Conservation (phyloP, 306 rosid genomes). For the Sechiopsis laciniata region DNA sequence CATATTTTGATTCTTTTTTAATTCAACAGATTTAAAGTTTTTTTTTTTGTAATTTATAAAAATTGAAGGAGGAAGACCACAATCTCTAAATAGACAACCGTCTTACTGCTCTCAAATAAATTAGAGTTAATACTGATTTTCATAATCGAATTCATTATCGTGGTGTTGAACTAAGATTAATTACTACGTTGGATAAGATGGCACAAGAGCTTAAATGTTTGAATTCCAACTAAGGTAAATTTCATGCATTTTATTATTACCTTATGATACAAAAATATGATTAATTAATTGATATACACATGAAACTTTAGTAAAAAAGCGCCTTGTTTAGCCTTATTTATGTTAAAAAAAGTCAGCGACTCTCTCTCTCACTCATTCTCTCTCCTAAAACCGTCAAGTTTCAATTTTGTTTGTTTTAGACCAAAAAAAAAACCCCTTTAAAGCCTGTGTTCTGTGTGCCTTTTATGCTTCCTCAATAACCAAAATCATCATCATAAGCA, state of each 20-base stretch:
- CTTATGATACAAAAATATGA: background rate
- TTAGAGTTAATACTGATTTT: too few relatives aligned
- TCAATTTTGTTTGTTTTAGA: constrained; percentile 30
- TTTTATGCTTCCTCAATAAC: constrained; percentile 19
- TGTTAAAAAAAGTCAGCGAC: constrained; percentile 95
- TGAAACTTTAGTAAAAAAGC: too few relatives aligned
- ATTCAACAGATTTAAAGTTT: too few relatives aligned
- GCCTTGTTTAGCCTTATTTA: background rate
- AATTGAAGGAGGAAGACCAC: too few relatives aligned
- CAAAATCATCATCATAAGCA: background rate
- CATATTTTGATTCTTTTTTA: background rate
- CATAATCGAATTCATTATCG: too few relatives aligned
- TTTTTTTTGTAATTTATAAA: too few relatives aligned
- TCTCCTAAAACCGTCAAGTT: constrained; percentile 27
- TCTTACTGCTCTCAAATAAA: too few relatives aligned
- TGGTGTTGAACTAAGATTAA: too few relatives aligned
- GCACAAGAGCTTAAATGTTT: too few relatives aligned
- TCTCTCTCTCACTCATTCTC: constrained; percentile 23
- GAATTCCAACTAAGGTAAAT: background rate
- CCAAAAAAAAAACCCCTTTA: background rate
- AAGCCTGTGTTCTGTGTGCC: constrained; percentile 33
- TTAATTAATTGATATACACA: too few relatives aligned
- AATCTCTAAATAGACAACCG: too few relatives aligned
- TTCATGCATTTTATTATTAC: background rate
- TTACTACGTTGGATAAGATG: too few relatives aligned